Conservation (phyloP, 1,139 yeast genomes). For the Hansenula lynferdii region DNA sequence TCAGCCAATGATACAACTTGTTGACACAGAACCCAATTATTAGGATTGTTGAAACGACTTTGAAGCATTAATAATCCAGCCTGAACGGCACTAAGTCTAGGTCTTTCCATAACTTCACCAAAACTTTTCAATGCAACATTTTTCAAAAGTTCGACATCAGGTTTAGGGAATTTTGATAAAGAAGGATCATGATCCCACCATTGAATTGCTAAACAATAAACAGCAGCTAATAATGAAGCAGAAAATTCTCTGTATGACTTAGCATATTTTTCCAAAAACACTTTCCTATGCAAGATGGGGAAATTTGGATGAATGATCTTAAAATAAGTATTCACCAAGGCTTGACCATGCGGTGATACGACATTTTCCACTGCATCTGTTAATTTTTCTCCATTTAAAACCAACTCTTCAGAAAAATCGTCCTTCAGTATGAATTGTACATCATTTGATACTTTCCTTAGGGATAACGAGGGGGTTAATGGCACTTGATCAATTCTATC, state of each 20-base stretch:
- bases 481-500: constrained; percentile 64
- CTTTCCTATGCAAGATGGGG: constrained; percentile 73
- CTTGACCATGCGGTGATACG: constrained; percentile 75
- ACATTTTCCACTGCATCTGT: constrained; percentile 68
- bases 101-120: constrained; percentile 60
- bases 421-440: constrained; percentile 67
- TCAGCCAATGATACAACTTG: constrained; percentile 85
- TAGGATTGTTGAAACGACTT: constrained; percentile 46
- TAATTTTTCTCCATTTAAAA: constrained; percentile 58
- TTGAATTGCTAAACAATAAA: constrained; percentile 68
- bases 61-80: constrained; percentile 69
- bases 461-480: constrained; percentile 49
- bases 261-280: constrained; percentile 69
- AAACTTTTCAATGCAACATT: constrained; percentile 52
- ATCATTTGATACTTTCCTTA: constrained; percentile 61
- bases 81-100: constrained; percentile 76
- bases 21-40: constrained; percentile 81
- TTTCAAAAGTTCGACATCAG: constrained; percentile 57
- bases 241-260: constrained; percentile 75
- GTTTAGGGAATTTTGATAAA: constrained; percentile 56
- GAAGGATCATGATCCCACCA: constrained; percentile 86
- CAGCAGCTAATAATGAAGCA: constrained; percentile 73
- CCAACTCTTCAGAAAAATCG: constrained; percentile 63
- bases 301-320: constrained; percentile 74
- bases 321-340: constrained; percentile 64